phyloP scores from a whole-genome alignment of 108 stramenopile genomes.

The Cyclostephanos tholiformis region DNA sequence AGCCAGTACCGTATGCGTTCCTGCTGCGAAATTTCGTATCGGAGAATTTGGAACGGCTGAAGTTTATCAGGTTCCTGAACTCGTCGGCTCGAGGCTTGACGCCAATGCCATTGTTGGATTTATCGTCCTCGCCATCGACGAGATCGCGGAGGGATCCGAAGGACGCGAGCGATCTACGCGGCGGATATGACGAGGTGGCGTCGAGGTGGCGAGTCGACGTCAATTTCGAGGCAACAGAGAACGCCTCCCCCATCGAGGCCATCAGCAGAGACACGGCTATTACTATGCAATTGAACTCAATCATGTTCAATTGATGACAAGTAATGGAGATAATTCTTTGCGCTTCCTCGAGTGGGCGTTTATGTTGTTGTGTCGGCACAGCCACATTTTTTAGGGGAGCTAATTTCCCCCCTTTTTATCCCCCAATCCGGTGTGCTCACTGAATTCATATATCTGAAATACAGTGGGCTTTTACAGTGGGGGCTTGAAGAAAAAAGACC shows the following conservation, averaged over 20 bases:
- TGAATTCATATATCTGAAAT: too few relatives aligned
- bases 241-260: slow-evolving; percentile 9
- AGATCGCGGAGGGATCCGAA: slow-evolving; percentile 31
- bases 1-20: neutral
- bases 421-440: too few relatives aligned
- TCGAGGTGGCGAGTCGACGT: neutral
- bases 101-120: slow-evolving; percentile 2
- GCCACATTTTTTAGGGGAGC: too few relatives aligned
- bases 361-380: too few relatives aligned
- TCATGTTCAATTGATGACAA: too few relatives aligned
- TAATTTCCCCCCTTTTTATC: too few relatives aligned
- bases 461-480: too few relatives aligned
- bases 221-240: neutral
- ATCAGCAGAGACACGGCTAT: slow-evolving; percentile 1
- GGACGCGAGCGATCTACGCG: neutral
- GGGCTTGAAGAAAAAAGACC: too few relatives aligned
- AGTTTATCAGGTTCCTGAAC: slow-evolving; percentile 14
- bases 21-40: slow-evolving; percentile 18
- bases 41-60: slow-evolving; percentile 15
- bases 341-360: too few relatives aligned
- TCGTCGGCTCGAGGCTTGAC: neutral
- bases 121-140: slow-evolving; percentile 9
- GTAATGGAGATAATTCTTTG: too few relatives aligned
- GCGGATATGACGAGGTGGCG: neutral
- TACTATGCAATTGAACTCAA: too few relatives aligned